Base-by-base conservation (phyloP, 2,329 filamentous ascomycete species). In the Domatiomyces catenatus region DNA sequence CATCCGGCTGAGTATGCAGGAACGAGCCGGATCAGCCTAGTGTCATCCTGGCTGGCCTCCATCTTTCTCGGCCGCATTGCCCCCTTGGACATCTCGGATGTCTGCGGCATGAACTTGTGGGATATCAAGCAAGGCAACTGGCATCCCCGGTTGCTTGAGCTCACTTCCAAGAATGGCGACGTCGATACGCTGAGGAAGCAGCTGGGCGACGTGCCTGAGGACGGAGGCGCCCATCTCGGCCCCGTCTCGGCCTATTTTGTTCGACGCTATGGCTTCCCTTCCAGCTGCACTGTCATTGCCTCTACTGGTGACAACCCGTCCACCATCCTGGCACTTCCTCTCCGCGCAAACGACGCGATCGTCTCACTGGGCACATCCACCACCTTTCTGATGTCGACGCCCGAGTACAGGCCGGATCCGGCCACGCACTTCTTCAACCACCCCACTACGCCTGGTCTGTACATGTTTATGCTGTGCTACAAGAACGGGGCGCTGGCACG, bases 381-480 rank as follows among this genome's bases (percentile, higher is more conserved):
- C 1, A 98, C 92, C 2, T 95, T 96, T 73, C 79, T 98, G 54
- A 96, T 96, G 90, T 88, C 85, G 62, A 96, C 92, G 3, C 81
- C 86, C n/a, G 75, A 79, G 60, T 96, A 94, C 75, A 83, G 83
- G 65, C 87, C 92, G 1, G 83, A 95, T 63, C 85, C 87, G 2
- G 79, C 84, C 5, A 94, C 94, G 63, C 92, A 98, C 71, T 94
- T 96, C 74, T 93, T 96, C 78, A 94, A 95, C 71, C 89, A 96
- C 67, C 92, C 92, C 1, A 92, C 88, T 44, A 94, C 87, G 0
- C 72, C 81, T 0, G 87, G 85, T 1, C 77, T 95, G 53, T 95
- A 94, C 76, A 96, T 98, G 92, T 96, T 98, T 69, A 98, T 98
- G 92, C 80, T 98, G 36, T 98, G 92, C 75, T 98, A 96, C 74